These are phyloP conservation scores for Serendipita sp. DNA, from an alignment of 768 basidiomycete species.

Conservation along the genomic window DNA sequence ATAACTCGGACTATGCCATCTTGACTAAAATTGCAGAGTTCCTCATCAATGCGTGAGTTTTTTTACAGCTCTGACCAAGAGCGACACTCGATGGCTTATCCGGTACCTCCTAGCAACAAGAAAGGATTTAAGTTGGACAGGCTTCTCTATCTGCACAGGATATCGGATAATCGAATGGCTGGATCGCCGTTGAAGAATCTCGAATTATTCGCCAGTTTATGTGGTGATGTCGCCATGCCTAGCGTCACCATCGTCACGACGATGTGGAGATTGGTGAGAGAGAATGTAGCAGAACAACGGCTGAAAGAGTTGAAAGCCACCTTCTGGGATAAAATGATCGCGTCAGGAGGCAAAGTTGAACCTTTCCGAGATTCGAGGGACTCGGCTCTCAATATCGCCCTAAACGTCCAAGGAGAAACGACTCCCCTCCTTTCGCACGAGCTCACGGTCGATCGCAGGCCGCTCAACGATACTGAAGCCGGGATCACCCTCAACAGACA, in stretches of 20 bases:
- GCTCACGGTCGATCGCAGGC: not conserved
- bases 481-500: not conserved
- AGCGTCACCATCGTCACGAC: not conserved
- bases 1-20: slow-evolving; percentile 15
- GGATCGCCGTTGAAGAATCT: not conserved
- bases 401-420: not conserved
- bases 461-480: not conserved
- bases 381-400: not conserved
- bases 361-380: not conserved
- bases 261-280: not conserved
- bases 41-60: not conserved
- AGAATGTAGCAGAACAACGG: not conserved
- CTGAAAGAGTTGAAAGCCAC: not conserved
- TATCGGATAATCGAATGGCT: slow-evolving; percentile 3
- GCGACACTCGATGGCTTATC: not conserved
- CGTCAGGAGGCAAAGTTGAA: not conserved
- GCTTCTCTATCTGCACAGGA: not conserved
- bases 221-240: not conserved
- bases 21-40: slow-evolving; percentile 12
- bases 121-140: not conserved
- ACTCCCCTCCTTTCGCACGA: not conserved
- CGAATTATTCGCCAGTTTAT: not conserved
- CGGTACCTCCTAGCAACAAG: not conserved
- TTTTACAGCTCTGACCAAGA: slow-evolving; percentile 9
- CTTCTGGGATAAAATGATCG: not conserved